These are phyloP conservation scores for Dentipellis sp. DNA, from an alignment of 768 basidiomycete genomes.

Conservation along the genomic window DNA sequence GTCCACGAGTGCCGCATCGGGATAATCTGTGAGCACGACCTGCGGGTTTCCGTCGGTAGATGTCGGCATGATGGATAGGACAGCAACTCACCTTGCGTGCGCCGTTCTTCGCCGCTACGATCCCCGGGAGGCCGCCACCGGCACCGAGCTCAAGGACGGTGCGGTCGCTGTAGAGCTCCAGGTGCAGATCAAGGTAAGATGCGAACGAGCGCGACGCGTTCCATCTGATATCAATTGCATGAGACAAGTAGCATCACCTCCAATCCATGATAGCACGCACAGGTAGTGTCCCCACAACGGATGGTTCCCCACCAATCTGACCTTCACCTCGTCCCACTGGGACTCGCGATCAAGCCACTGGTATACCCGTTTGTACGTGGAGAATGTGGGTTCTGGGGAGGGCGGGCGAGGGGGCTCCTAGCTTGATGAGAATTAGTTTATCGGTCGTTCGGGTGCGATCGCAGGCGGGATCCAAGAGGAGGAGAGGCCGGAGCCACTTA, in stretches of 20 bases:
- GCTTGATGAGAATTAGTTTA: not conserved
- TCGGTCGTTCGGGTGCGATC: not conserved
- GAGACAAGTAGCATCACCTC: not conserved
- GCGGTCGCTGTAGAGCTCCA: slow-evolving; percentile 32
- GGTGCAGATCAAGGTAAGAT: slow-evolving; percentile 52
- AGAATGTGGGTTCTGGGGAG: slow-evolving; percentile 50
- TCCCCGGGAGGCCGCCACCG: slow-evolving; percentile 81
- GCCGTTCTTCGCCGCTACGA: slow-evolving; percentile 64
- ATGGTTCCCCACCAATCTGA: slow-evolving; percentile 70
- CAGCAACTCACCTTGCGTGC: slow-evolving; percentile 48
- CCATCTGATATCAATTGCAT: slow-evolving; percentile 42
- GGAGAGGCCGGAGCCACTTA: slow-evolving; percentile 14
- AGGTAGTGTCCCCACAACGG: slow-evolving; percentile 78
- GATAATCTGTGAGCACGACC: slow-evolving; percentile 91
- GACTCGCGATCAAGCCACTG: not conserved
- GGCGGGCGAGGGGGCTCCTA: slow-evolving; percentile 64
- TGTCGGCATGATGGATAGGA: not conserved
- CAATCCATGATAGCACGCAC: slow-evolving; percentile 28
- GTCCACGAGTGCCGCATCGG: slow-evolving; percentile 62
- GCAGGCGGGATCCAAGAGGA: not conserved
- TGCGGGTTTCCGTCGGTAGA: slow-evolving; percentile 17
- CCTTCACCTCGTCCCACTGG: slow-evolving; percentile 33
- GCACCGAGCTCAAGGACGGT: slow-evolving; percentile 86
- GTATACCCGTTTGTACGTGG: slow-evolving; percentile 34
- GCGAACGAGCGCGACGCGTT: slow-evolving; percentile 72